Base-by-base conservation (phyloP, 768 basidiomycete species). In the Mycena haematopus region DNA sequence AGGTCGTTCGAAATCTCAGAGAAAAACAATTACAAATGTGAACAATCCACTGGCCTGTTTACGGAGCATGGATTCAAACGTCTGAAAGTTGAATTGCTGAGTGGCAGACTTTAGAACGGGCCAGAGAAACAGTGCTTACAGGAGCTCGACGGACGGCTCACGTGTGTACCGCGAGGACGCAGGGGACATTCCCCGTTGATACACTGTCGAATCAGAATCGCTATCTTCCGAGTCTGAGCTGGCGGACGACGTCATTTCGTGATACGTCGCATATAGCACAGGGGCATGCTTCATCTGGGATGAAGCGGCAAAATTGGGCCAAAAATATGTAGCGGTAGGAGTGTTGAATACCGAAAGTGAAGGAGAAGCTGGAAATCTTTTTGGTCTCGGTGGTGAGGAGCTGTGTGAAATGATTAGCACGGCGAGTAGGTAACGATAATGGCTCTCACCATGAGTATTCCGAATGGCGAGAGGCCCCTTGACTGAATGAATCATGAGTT, bases 291-390 rank as follows among this genome's bases (percentile, higher is more conserved):
- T 70, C 77, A 80, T 80, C 69, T 79, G 74, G 36, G 79, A 83
- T 25, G 79, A 78, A 64, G 79, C 73, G 66, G 76, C 73, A 62
- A 83, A 76, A 59, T 70, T 74, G n/a, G 80, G 80, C 82, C 82
- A 84, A 69, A 76, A 74, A 70, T 76, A 84, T 49, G 80, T 78
- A 62, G 82, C 77, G 57, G 76, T 80, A 50, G 78, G 74, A 49
- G 78, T 75, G 68, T 78, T 76, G 71, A 80, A 80, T 53, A 80
- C 75, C 24, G 78, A 77, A 56, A 81, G 72, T 51, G 75, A 74
- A 15, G 60, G 63, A 44, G 54, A 21, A n/a, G 65, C 33, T 11
- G 62, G 58, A 44, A 64, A 33, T 47, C 42, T 27, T 27, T 52
- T 27, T 10, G 49, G 45, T 24, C 53, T 49, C 38, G 55, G 33